Evolutionary conservation across 2,329 filamentous ascomycete species (phyloP), one percentile per base, ranked within the genome.

Genomic region (Aspergillus candidus): DNA sequence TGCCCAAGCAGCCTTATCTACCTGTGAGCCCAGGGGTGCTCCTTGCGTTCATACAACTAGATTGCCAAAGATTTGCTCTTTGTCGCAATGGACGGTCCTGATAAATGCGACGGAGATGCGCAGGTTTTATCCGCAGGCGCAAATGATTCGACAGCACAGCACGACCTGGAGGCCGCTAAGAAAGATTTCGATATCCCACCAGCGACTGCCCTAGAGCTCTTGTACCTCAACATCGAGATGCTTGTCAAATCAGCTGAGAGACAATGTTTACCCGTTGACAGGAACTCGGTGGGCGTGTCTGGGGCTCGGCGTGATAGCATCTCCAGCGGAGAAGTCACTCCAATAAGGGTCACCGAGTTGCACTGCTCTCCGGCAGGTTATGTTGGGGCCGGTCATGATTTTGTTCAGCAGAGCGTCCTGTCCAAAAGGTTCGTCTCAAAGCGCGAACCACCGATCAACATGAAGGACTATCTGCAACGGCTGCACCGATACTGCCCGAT

Each of bases 371-470:
- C 33, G 65, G 27, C 37, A n/a, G 55, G 58, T 8, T 58, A 69
- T 30, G 66, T 73, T 32, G 61, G 73, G 30, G 66, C 82, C 27
- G 82, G 88, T 55, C 83, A 84, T 15, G 72, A 88, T 44, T 81
- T 84, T 48, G 70, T 88, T 30, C 90, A 96, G 63, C 86, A 93
- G 61, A 83, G 82, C 50, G 85, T 88, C 52, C 88, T 97, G 52
- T 88, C 88, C 13, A 82, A 89, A 54, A 93, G 93, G 59, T 98
- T 98, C 69, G 94, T 93, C 72, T 91, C 86, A 52, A 95, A 93
- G 63, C 80, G 82, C 40, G 82, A 88, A 12, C 91, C 93, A 14
- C 83, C 86, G 10, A 91, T 97, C 53, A 77, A 82, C 31, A 76
- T 96, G 37, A 80, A 84, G 59, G 85, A 93, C 51, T 98, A 97